Base-by-base conservation (phyloP, 192 early-diverging fungal species). In the Umbelopsis sp. region DNA sequence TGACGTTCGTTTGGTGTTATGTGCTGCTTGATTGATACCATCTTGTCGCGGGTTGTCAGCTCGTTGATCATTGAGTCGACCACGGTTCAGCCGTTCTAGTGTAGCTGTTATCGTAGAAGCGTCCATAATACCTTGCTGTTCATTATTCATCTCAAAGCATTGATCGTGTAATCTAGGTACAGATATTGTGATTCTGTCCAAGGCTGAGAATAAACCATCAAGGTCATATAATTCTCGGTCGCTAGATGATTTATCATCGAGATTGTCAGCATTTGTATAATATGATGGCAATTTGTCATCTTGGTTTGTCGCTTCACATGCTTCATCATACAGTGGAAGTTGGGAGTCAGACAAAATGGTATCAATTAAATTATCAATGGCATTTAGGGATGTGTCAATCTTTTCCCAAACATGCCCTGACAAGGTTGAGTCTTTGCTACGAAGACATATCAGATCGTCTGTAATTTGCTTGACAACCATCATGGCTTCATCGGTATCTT, bases 401-500 rank as follows among this genome's bases (percentile, higher is more conserved):
- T 61, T 25, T 4, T 61, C 55, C 55, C 55, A 61, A 4, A 35
- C 16, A 15, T 27, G 33, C 2, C 33, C 55, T 18, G 27, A 30
- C 15, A 30, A 11, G 8, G 12, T 20, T 2, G 11, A 13, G 12
- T 23, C 27, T 15, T 61, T 33, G 55, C 15, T 16, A n/a, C 55
- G 55, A 25, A 61, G 27, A 25, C 9, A 13, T 35, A 37, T 25
- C 25, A 61, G n/a, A 13, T 61, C 55, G 15, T 61, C 55, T 12
- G 12, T 30, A 37, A 61, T 61, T 10, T 30, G 55, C n/a, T 18
- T 25, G 16, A 61, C 55, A 33, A 61, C 33, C 13, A 61, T 25
- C 55, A 61, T 61, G 13, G 55, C 55, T 33, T 61, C 55, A 61
- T 61, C 55, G 25, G 55, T 61, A 61, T 61, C 55, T 61, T 61